phyloP scores from a whole-genome alignment of 768 basidiomycete genomes.

The Hericium coralloides region DNA sequence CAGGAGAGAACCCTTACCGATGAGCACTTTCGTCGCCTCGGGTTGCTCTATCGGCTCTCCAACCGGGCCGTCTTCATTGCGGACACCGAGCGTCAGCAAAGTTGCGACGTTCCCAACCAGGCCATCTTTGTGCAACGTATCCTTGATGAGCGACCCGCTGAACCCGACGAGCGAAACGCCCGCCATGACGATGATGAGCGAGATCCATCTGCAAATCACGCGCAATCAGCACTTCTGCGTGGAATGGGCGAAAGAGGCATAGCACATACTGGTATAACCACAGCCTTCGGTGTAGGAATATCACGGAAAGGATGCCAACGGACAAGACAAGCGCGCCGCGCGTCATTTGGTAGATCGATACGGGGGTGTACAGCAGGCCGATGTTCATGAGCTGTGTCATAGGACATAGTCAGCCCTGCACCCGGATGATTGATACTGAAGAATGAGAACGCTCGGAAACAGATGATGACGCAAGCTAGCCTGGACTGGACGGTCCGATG shows the following conservation, averaged over 20 bases:
- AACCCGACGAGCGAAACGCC: slow-evolving; percentile 83
- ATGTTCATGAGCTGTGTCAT: slow-evolving; percentile 74
- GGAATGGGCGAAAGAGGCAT: not conserved
- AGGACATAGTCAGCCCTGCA: not conserved
- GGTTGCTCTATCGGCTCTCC: slow-evolving; percentile 43
- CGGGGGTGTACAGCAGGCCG: slow-evolving; percentile 91
- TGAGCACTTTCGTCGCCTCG: slow-evolving; percentile 60
- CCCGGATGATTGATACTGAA: too few relatives aligned
- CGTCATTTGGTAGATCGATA: slow-evolving; percentile 97
- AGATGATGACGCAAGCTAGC: not conserved
- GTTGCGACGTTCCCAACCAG: slow-evolving; percentile 23
- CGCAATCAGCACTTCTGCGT: not conserved
- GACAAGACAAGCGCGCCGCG: slow-evolving; percentile 89
- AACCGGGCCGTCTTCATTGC: slow-evolving; percentile 24
- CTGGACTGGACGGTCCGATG: not conserved
- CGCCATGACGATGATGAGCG: slow-evolving; percentile 79
- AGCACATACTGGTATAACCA: slow-evolving; percentile 74
- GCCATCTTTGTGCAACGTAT: slow-evolving; percentile 44
- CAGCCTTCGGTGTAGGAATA: slow-evolving; percentile 80
- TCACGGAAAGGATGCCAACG: slow-evolving; percentile 83
- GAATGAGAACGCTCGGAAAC: not conserved
- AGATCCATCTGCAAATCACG: slow-evolving; percentile 62
- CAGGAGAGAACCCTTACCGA: slow-evolving; percentile 41
- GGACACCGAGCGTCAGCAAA: slow-evolving; percentile 7
- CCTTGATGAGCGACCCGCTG: slow-evolving; percentile 82